Conservation (phyloP, 1,284 basidiomycete species). For the Irpex sp. region DNA sequence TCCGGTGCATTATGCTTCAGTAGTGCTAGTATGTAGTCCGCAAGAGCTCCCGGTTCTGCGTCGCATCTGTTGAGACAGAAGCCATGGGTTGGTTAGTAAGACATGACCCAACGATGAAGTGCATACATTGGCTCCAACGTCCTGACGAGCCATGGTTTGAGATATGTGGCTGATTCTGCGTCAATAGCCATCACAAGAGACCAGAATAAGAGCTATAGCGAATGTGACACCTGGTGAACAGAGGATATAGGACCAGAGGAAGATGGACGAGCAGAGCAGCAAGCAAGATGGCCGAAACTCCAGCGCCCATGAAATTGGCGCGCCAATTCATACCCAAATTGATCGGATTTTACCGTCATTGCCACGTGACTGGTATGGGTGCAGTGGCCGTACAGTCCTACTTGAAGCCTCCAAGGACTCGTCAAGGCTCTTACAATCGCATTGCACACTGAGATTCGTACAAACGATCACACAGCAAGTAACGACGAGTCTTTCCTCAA, state of each 20-base stretch:
- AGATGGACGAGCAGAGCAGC: background rate
- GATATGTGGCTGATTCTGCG: slow-evolving; percentile 49
- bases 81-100: slow-evolving; percentile 3
- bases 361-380: background rate
- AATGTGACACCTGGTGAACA: slow-evolving; percentile 4
- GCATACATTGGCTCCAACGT: slow-evolving; percentile 82
- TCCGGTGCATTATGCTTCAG: slow-evolving; percentile 86
- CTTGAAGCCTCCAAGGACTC: too few relatives aligned
- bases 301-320: slow-evolving; percentile 1
- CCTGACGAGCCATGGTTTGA: slow-evolving; percentile 79
- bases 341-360: background rate
- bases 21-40: slow-evolving; percentile 93
- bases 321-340: background rate
- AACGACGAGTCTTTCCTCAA: too few relatives aligned
- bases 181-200: slow-evolving; percentile 54
- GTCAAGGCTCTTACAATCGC: too few relatives aligned
- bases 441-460: too few relatives aligned
- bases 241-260: background rate
- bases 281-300: background rate
- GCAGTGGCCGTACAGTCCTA: too few relatives aligned
- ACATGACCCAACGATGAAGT: slow-evolving; percentile 7
- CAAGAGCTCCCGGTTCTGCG: slow-evolving; percentile 89
- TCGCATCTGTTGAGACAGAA: slow-evolving; percentile 65
- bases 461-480: too few relatives aligned
- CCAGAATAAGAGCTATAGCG: background rate